These are phyloP conservation scores for Aspergillus piperis DNA, from an alignment of 2,329 filamentous ascomycete genomes.

Conservation along the genomic window DNA sequence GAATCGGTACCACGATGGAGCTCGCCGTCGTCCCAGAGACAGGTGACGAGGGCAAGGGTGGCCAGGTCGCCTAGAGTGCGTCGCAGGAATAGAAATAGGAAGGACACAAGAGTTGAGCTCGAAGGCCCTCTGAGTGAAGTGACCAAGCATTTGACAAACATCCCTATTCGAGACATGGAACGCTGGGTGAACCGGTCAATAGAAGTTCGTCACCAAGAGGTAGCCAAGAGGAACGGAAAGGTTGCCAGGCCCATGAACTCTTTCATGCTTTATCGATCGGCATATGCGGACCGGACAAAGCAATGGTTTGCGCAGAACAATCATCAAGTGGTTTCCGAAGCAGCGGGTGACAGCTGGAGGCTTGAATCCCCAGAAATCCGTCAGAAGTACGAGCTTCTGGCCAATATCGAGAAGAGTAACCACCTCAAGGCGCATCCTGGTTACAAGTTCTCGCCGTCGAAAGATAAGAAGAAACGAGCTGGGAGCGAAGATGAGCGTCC, in stretches of 20 bases:
- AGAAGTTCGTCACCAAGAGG: constrained; percentile 68
- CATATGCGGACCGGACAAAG: constrained; percentile 85
- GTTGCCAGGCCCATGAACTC: constrained; percentile 94
- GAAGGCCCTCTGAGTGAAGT: constrained; percentile 30
- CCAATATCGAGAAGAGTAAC: constrained; percentile 78
- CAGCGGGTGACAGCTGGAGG: constrained; percentile 86
- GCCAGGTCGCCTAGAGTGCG: constrained; percentile 16
- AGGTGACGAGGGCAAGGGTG: constrained; percentile 14
- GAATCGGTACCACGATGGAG: constrained; percentile 21
- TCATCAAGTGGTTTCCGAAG: constrained; percentile 85
- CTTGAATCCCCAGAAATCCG: constrained; percentile 73
- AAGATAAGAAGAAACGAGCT: constrained; percentile 60
- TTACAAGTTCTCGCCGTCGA: constrained; percentile 83
- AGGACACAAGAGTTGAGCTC: constrained; percentile 12
- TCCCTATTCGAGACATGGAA: constrained; percentile 75
- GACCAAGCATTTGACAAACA: constrained; percentile 40
- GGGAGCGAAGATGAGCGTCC: constrained; percentile 45
- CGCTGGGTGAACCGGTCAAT: constrained; percentile 72
- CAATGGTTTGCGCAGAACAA: constrained; percentile 81
- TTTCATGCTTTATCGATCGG: constrained; percentile 96
- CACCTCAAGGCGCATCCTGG: constrained; percentile 82
- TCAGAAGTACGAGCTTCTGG: constrained; percentile 74
- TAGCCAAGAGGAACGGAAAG: constrained; percentile 70
- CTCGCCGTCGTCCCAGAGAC: constrained; percentile 20
- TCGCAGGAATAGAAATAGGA: constrained; percentile 15